These are phyloP conservation scores for Fennellomyces sp. DNA, from an alignment of 371 early-diverging fungal species.

Conservation along the genomic window DNA sequence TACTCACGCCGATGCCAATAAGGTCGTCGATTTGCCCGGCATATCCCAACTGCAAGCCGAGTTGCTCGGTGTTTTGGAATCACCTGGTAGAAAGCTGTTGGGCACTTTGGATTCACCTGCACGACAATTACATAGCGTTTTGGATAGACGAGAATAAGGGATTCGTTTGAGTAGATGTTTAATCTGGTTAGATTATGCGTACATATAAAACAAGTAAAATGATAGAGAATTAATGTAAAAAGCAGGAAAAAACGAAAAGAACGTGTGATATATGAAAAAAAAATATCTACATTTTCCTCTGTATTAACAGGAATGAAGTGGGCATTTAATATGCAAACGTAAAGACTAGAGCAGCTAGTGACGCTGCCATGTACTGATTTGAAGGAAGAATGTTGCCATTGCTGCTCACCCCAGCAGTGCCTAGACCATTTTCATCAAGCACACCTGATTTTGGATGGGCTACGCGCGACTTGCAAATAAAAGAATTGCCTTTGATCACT, in stretches of 20 bases:
- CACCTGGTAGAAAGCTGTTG: slow-evolving; percentile 59
- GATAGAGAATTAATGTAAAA: no score
- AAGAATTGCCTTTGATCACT: slow-evolving; percentile 43
- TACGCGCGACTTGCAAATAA: slow-evolving; percentile 31
- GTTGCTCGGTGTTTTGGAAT: slow-evolving; percentile 58
- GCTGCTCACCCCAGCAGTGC: slow-evolving; percentile 4
- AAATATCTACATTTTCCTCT: no score
- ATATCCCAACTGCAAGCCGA: slow-evolving; percentile 57
- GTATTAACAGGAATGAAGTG: background rate
- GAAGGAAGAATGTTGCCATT: background rate
- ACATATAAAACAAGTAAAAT: no score
- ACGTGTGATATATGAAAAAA: background rate
- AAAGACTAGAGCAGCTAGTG: background rate
- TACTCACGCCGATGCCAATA: slow-evolving; percentile 55
- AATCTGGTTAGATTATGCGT: slow-evolving; percentile 18
- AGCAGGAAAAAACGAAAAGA: background rate
- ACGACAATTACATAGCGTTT: slow-evolving; percentile 47
- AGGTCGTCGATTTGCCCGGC: slow-evolving; percentile 61
- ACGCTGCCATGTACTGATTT: background rate
- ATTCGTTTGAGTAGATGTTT: no score
- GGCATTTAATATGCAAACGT: background rate
- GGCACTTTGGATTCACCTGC: slow-evolving; percentile 52
- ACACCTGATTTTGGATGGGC: slow-evolving; percentile 31
- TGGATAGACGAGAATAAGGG: slow-evolving; percentile 42
- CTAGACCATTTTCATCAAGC: slow-evolving; percentile 9